Evolutionary conservation across 768 basidiomycete genomes (phyloP).

Genomic region (Crassisporium funariophilum): DNA sequence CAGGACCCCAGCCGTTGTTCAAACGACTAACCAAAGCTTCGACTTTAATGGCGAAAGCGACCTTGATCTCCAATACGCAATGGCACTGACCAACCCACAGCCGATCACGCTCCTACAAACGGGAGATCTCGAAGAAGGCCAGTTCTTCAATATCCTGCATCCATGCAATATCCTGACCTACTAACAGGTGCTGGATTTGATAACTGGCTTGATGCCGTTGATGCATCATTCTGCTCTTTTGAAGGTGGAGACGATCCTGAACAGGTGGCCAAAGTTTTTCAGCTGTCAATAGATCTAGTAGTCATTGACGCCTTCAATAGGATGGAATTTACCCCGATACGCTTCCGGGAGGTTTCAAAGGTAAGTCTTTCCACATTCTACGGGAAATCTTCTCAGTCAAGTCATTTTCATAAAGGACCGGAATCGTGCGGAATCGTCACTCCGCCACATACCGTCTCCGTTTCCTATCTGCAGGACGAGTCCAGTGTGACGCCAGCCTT

Average conservation of each 20-base stretch:
- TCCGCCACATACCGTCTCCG: conserved; percentile 45
- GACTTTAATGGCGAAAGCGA: conserved; percentile 56
- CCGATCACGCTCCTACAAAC: conserved; percentile 45
- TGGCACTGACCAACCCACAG: conserved; percentile 46
- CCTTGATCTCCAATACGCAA: conserved; percentile 59
- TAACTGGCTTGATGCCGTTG: conserved; percentile 51
- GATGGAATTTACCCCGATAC: conserved; percentile 34
- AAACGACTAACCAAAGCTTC: conserved; percentile 43
- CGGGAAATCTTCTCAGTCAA: background rate
- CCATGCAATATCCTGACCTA: background rate
- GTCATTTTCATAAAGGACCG: conserved; percentile 20
- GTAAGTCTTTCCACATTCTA: conserved; percentile 11
- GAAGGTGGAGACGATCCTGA: conserved; percentile 46
- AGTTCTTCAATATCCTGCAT: background rate
- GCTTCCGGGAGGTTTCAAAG: conserved; percentile 34
- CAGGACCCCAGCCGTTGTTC: conserved; percentile 43
- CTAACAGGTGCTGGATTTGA: conserved; percentile 46
- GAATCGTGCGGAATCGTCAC: conserved; percentile 42
- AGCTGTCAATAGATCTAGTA: background rate
- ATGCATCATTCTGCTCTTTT: conserved; percentile 45
- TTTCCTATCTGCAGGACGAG: conserved; percentile 48
- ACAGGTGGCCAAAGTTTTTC: conserved; percentile 28
- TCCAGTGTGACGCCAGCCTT: conserved; percentile 39
- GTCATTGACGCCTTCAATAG: conserved; percentile 9
- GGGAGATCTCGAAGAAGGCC: conserved; percentile 44